Base-by-base conservation (phyloP, 345 rosid species). In the Toxicodendron radicans region DNA sequence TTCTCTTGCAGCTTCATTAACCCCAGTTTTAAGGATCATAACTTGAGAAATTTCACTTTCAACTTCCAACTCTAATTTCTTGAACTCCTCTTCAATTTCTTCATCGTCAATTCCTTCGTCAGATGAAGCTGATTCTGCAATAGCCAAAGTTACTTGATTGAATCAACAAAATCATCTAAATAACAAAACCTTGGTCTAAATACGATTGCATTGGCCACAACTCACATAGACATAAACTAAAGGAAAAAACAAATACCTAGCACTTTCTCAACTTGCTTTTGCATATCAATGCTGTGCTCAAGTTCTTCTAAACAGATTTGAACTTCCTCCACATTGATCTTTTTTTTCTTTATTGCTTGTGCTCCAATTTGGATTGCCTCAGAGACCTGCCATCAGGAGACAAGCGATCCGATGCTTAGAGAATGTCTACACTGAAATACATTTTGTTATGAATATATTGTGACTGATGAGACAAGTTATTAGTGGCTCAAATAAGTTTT, bases 301-400 rank as follows among this genome's bases (percentile, higher is more conserved):
- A 95, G 80, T 80, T 91, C 92, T 75, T 89, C 97, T 66, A 92
- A 73, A 78, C 85, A 95, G 24, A 78, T 79, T 74, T 95, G 87
- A 69, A 92, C 90, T 75, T 95, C 97, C 73, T 91, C 97, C 68
- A 85, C 84, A 73, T 86, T 90, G 79, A 91, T 84, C 82, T 75
- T 84, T 74, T 82, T 85, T 73, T 85, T 83, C 79, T 92, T 90
- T 73, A 91, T 87, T 61, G 85, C 95, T 80, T 46, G 90, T 51
- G 91, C 93, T 75, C 97, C 99, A 54, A 91, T 87, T 80, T 85
- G 86, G 68, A 95, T 84, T 45, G 94, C 97, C 81, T 91, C 97
- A 35, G 91, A 75, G 58, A 92, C 97, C 97, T 95, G 82, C 64
- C 76, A 82, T 58, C 20, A 52, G 64, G 33, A 63, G 58, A 48